Conservation (phyloP, 305 asterid species). For the Ilex paraguariensis region DNA sequence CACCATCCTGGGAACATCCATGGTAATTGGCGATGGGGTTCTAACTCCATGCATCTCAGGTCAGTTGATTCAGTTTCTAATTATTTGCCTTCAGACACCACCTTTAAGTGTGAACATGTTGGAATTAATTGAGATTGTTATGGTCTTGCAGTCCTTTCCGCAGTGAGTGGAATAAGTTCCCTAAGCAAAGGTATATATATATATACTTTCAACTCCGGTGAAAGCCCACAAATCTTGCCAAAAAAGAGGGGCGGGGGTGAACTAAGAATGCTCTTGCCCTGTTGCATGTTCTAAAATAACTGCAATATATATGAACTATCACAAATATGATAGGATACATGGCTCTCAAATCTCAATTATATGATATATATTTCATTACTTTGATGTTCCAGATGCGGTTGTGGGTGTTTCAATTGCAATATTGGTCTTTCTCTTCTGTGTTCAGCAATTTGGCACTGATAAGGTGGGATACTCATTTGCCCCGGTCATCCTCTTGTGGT, state of each 20-base stretch:
- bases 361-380: too few relatives aligned
- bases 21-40: constrained; percentile 88
- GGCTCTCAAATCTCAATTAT: too few relatives aligned
- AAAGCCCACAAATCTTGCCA: too few relatives aligned
- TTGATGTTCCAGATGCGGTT: constrained; percentile 32
- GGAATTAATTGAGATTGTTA: neutral
- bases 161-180: constrained; percentile 61
- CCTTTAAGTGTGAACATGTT: too few relatives aligned
- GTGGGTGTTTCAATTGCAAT: constrained; percentile 50
- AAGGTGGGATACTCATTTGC: constrained; percentile 74
- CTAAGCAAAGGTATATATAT: constrained; percentile 31
- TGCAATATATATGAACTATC: too few relatives aligned
- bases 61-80: neutral
- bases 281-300: too few relatives aligned
- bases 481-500: constrained; percentile 60
- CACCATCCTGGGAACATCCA: constrained; percentile 64
- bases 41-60: constrained; percentile 87
- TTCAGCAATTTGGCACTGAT: constrained; percentile 72
- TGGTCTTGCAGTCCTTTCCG: constrained; percentile 62
- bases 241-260: too few relatives aligned
- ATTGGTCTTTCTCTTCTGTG: constrained; percentile 40
- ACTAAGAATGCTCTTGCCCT: too few relatives aligned
- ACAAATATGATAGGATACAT: too few relatives aligned
- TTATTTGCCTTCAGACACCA: too few relatives aligned
- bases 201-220: too few relatives aligned